phyloP scores from a whole-genome alignment of 129 eudicot genomes.

The Rutidosis leptorrhynchoides region DNA sequence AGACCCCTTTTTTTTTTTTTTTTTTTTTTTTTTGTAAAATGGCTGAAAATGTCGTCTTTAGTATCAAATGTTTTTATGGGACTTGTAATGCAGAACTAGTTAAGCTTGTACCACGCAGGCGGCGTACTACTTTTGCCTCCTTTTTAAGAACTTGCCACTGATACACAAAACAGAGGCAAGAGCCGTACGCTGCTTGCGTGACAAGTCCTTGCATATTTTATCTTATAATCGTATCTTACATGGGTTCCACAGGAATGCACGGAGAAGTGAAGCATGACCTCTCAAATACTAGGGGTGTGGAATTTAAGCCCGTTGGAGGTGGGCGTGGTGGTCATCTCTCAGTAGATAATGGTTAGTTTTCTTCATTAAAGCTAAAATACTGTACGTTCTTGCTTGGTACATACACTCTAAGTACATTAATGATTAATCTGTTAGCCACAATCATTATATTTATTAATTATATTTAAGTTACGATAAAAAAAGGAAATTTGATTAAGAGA shows the following conservation, averaged over 20 bases:
- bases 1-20: too few relatives aligned
- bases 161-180: too few relatives aligned
- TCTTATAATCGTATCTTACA: not conserved
- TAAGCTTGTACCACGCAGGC: not conserved
- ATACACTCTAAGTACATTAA: not conserved
- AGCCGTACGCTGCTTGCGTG: too few relatives aligned
- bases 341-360: slow-evolving; percentile 65
- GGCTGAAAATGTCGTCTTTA: not conserved
- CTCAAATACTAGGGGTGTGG: slow-evolving; percentile 43
- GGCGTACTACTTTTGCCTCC: not conserved
- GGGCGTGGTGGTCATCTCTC: slow-evolving; percentile 55
- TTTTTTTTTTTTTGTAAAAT: too few relatives aligned
- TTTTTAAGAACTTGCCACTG: too few relatives aligned
- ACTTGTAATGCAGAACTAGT: slow-evolving; percentile 8
- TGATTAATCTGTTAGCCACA: not conserved
- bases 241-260: slow-evolving; percentile 34
- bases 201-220: not conserved
- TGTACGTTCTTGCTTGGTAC: slow-evolving; percentile 8
- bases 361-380: slow-evolving; percentile 2
- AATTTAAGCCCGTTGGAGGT: slow-evolving; percentile 44
- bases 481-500: not conserved
- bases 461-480: slow-evolving; percentile 4
- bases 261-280: slow-evolving; percentile 49
- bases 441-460: not conserved
- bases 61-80: not conserved